Base-by-base conservation (phyloP, 179 eudicot genomes). In the Patellifolia procumbens region DNA sequence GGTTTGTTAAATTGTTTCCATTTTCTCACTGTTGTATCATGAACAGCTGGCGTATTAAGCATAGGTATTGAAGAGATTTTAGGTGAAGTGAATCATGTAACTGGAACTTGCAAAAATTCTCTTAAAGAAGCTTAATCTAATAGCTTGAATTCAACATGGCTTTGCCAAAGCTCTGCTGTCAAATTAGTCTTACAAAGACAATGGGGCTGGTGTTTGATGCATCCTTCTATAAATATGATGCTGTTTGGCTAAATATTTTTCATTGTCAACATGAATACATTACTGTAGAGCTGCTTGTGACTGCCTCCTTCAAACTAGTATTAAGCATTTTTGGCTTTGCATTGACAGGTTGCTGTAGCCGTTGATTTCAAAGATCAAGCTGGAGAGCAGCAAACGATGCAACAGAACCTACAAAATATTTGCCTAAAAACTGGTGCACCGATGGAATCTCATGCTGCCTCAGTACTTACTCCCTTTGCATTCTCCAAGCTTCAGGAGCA, bases 381-480 rank as follows among this genome's bases (percentile, higher is more conserved):
- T 7, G 97, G 98, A 58, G 97, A 92, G 75, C 98, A 92, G 62
- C 98, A 88, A 82, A 92, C 88, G 31, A 92, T 91, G 98, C 97
- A 92, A 82, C 97, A 94, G 76, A 92, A 91, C 72, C 83, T 94
- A 42, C 98, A 94, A 84, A 94, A 92, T 78, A 92, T 94, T 49
- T 86, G 88, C 89, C 81, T 94, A 53, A 94, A 91, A 85, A 94
- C 98, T 6, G 97, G 97, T 24, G 94, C 97, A 11, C 97, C 98
- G 19, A 94, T 92, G 98, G 98, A 94, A 84, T 87, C 98, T 37
- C 98, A 94, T 80, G 97, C 98, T 1, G 89, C 98, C 60, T 63
- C 89, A 53, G 73, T 92, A 65, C 90, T 94, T 16, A 94, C 97
- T 11, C 98, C 98, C 43, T 92, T 83, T 75, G 98, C 98, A 56